Percentiles rank a stretch among this genome's conserved stretches.
Conservation (phyloP, 1,284 basidiomycete genomes). For the Puccinia coronata region DNA sequence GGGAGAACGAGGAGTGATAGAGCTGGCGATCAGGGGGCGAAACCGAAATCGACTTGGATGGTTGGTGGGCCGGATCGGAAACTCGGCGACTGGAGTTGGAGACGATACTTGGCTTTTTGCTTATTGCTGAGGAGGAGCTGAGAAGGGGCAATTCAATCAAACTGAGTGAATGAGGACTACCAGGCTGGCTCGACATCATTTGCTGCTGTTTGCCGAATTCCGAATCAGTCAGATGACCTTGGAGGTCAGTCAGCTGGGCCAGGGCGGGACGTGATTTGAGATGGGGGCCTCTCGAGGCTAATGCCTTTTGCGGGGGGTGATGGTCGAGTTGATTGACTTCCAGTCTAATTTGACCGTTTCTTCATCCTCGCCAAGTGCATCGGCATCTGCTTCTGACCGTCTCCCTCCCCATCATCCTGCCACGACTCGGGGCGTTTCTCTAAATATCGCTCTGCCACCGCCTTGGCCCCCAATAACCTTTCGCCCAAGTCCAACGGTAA, state of each 20-base stretch:
- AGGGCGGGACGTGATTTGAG: conserved; percentile 4
- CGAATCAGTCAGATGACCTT: not conserved
- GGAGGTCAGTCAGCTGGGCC: not conserved
- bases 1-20: conserved; percentile 17
- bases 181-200: not conserved
- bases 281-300: not conserved
- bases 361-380: not conserved
- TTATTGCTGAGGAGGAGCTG: not conserved
- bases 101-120: not conserved
- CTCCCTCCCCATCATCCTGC: not conserved
- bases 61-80: not conserved
- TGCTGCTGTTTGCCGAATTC: not conserved
- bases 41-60: not conserved
- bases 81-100: not conserved
- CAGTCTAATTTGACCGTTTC: not conserved
- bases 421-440: not conserved
- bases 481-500: conserved; percentile 13
- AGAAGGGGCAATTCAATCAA: not conserved
- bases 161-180: not conserved
- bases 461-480: conserved; percentile 3
- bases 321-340: not conserved
- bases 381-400: not conserved
- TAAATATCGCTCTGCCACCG: conserved; percentile 18
- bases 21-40: not conserved
- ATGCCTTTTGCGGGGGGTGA: not conserved